Evolutionary conservation across 78 protist genomes (phyloP).

Genomic region (Dictyostelium capitatum): DNA sequence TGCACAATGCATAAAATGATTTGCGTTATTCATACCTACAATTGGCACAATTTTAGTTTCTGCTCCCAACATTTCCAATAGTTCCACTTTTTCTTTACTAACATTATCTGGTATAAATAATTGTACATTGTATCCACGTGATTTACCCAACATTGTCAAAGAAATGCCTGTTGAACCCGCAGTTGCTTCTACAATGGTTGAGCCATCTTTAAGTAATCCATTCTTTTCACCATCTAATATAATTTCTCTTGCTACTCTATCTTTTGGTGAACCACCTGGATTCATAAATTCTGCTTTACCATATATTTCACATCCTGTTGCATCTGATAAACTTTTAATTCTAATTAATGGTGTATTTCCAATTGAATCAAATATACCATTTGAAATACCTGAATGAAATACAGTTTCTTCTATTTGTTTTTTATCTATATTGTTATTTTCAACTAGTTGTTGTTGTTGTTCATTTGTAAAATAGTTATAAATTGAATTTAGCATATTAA

Average conservation of each 20-base stretch:
- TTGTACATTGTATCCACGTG: slow-evolving; percentile 77
- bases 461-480: not conserved
- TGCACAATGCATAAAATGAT: slow-evolving; percentile 82
- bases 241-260: slow-evolving; percentile 68
- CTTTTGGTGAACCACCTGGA: slow-evolving; percentile 86
- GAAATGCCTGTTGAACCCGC: slow-evolving; percentile 90
- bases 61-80: slow-evolving; percentile 83
- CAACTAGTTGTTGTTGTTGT: not conserved
- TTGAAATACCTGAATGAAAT: slow-evolving; percentile 6
- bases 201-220: slow-evolving; percentile 2
- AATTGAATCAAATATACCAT: slow-evolving; percentile 67
- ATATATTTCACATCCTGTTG: slow-evolving; percentile 77
- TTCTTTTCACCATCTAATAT: slow-evolving; percentile 56
- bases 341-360: slow-evolving; percentile 85
- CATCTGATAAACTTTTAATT: slow-evolving; percentile 56
- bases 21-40: slow-evolving; percentile 72
- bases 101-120: slow-evolving; percentile 84
- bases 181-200: slow-evolving; percentile 88
- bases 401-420: not conserved
- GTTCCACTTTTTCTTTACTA: slow-evolving; percentile 79
- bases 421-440: not conserved
- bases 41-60: slow-evolving; percentile 66
- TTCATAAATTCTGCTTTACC: slow-evolving; percentile 86
- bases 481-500: not conserved
- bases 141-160: slow-evolving; percentile 82